Conservation (phyloP, 768 basidiomycete genomes). For the Filobasidium wieringae region DNA sequence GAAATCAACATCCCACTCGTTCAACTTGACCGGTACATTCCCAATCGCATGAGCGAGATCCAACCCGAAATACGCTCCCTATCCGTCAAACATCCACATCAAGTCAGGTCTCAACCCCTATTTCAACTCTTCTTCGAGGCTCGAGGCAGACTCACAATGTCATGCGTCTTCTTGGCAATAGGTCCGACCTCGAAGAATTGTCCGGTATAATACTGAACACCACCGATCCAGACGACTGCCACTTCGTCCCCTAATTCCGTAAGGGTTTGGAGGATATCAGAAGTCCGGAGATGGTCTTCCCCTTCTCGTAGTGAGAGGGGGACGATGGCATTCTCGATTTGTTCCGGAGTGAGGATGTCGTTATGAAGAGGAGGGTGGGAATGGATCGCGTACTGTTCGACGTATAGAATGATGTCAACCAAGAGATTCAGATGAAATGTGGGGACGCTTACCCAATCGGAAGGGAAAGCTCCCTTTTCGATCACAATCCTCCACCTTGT, state of each 20-base stretch:
- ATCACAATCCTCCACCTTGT: constrained; percentile 85
- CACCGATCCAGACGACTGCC: constrained; percentile 82
- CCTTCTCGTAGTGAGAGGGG: constrained; percentile 67
- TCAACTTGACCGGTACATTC: constrained; percentile 76
- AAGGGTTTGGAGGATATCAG: constrained; percentile 72
- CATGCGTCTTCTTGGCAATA: constrained; percentile 73
- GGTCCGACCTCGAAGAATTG: constrained; percentile 80
- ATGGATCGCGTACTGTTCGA: constrained; percentile 74
- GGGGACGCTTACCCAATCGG: constrained; percentile 62
- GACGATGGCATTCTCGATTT: constrained; percentile 53
- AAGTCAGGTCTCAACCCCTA: background rate
- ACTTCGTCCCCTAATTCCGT: constrained; percentile 46
- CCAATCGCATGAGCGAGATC: constrained; percentile 93
- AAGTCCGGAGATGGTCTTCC: constrained; percentile 72
- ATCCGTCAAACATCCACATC: background rate
- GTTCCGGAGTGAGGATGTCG: constrained; percentile 45
- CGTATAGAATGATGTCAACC: background rate
- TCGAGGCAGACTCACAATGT: constrained; percentile 48
- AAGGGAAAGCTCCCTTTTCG: constrained; percentile 88
- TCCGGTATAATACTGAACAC: constrained; percentile 95
- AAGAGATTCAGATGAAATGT: background rate
- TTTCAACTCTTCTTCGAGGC: background rate
- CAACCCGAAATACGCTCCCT: constrained; percentile 92
- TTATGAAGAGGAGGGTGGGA: constrained; percentile 81
- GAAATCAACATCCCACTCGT: constrained; percentile 92